A percentile compares a stretch with the other conserved stretches of the same genome.
Evolutionary conservation across 169 alveolate genomes (phyloP).

Genomic region (Blepharisma undulans): DNA sequence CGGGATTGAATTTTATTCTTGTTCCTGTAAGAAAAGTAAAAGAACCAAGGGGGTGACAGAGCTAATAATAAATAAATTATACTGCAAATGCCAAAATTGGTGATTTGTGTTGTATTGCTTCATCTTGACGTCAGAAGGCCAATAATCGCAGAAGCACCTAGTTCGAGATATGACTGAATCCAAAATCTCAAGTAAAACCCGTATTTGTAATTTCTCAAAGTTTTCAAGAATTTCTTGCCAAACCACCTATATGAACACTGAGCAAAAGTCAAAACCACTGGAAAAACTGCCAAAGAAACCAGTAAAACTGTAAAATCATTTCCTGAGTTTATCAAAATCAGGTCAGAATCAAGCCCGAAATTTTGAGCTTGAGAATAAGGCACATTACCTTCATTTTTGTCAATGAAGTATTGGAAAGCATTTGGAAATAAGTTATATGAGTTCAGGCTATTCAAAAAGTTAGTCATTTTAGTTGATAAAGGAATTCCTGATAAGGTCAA

Average conservation of each 20-base stretch:
- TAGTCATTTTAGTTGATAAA: not conserved
- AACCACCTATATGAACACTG: not conserved
- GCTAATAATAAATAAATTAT: not conserved
- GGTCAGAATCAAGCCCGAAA: not conserved
- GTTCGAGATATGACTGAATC: not conserved
- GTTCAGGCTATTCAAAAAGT: not conserved
- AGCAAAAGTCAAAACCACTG: not conserved
- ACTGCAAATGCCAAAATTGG: not conserved
- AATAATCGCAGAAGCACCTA: not conserved
- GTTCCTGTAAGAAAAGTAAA: not conserved
- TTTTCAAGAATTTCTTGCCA: not conserved
- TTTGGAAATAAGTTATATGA: not conserved
- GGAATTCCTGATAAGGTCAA: not conserved
- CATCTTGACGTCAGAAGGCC: not conserved
- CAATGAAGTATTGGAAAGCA: not conserved
- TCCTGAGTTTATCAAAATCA: not conserved
- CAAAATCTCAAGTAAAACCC: not conserved
- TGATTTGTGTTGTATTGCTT: not conserved
- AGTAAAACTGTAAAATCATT: not conserved
- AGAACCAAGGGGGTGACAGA: not conserved
- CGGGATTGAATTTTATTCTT: not conserved
- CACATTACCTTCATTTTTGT: not conserved
- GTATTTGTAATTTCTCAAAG: not conserved
- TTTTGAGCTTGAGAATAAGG: not conserved
- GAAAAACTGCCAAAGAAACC: not conserved